Evolutionary conservation across 106 monocot genomes (phyloP), one percentile per base, ranked within the genome.

Genomic region (Narthecium ossifragum): DNA sequence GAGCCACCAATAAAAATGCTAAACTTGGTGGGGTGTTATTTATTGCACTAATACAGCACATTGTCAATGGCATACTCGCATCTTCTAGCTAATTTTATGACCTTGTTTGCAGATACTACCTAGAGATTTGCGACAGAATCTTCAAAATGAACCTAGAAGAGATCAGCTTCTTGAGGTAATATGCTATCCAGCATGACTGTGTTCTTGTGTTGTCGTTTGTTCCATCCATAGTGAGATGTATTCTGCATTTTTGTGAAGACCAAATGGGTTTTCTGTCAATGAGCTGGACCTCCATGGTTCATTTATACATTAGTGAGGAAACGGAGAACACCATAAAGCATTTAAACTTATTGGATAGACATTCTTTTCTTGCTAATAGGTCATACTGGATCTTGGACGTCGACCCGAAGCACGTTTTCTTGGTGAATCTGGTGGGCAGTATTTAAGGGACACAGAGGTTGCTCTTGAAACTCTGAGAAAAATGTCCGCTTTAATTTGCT

Each of bases 31-130:
- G n/a, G n/a, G n/a, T n/a, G n/a, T n/a, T n/a, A n/a, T n/a, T n/a
- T n/a, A n/a, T n/a, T n/a, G n/a, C n/a, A n/a, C n/a, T n/a, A n/a
- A n/a, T n/a, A n/a, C n/a, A n/a, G n/a, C n/a, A n/a, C n/a, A n/a
- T n/a, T n/a, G n/a, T n/a, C n/a, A n/a, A n/a, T n/a, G n/a, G n/a
- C n/a, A n/a, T n/a, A n/a, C n/a, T n/a, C n/a, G n/a, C n/a, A n/a
- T n/a, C n/a, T n/a, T n/a, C n/a, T n/a, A n/a, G n/a, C n/a, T n/a
- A n/a, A n/a, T n/a, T n/a, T n/a, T n/a, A n/a, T n/a, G n/a, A n/a
- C n/a, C n/a, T n/a, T n/a, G n/a, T n/a, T 61, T 69, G 49, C 77
- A 93, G 93, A 78, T 94, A 68, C 73, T 94, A 60, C 93, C 93
- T 4, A 61, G 61, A 26, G 89, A 94, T 65, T 72, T 94, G 65